A percentile compares a stretch with the other conserved stretches of the same genome.
These are phyloP conservation scores for Blastomyces emzantsi DNA, from an alignment of 2,329 filamentous ascomycete species.

Conservation along the genomic window DNA sequence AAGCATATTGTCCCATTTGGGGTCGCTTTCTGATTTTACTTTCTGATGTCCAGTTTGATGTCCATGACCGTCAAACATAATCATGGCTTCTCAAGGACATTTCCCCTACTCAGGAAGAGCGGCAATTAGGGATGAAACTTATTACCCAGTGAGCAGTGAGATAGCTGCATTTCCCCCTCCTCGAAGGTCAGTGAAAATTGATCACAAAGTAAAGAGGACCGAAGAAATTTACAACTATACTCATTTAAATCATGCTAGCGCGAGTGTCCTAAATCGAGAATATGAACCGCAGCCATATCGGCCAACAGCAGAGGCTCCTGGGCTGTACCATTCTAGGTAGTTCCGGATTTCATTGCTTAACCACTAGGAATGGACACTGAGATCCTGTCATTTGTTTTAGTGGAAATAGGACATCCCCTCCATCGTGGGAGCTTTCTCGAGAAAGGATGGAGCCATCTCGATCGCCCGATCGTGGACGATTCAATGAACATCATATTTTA, in stretches of 20 bases:
- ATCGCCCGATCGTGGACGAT: conserved; percentile 21
- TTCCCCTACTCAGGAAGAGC: conserved; percentile 13
- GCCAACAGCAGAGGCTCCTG: conserved; percentile 6
- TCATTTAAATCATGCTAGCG: conserved; percentile 12
- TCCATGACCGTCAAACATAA: conserved; percentile 10
- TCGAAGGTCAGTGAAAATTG: conserved; percentile 15
- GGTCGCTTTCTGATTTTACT: background rate
- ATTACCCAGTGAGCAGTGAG: conserved; percentile 13
- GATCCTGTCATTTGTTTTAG: conserved; percentile 7
- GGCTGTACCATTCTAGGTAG: conserved; percentile 11
- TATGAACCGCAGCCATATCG: conserved; percentile 10
- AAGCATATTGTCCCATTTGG: conserved; percentile 1
- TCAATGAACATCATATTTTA: conserved; percentile 26
- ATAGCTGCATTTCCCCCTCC: conserved; percentile 15
- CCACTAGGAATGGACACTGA: conserved; percentile 6
- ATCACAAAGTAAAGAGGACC: background rate
- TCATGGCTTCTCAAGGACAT: conserved; percentile 15
- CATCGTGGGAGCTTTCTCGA: conserved; percentile 12
- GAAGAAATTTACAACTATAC: conserved; percentile 7
- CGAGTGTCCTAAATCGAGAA: conserved; percentile 10
- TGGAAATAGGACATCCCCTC: conserved; percentile 12
- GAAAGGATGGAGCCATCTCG: conserved; percentile 15
- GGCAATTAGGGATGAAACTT: conserved; percentile 11
- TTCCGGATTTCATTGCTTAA: conserved; percentile 3
- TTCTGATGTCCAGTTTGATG: conserved; percentile 1